Percentiles rank a stretch among this genome's conserved stretches.
Evolutionary conservation across 1,139 yeast genomes (phyloP).

Genomic region (Pichia sp.): DNA sequence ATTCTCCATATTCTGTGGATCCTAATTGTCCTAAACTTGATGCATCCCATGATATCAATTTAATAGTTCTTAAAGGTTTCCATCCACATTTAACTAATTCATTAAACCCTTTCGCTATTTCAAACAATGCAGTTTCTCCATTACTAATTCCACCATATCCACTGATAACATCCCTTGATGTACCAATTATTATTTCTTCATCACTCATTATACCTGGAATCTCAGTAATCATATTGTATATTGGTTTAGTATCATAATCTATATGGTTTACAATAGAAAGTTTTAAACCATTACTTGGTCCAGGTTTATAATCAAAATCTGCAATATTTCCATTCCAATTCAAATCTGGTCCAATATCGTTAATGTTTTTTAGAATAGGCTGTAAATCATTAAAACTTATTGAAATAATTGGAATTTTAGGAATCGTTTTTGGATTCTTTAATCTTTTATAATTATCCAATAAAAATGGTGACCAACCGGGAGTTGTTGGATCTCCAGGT

Average conservation of each 20-base stretch:
- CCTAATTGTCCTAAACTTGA: conserved; percentile 42
- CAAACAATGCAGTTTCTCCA: conserved; percentile 40
- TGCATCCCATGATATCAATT: conserved; percentile 48
- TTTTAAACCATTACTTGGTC: conserved; percentile 30
- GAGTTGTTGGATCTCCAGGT: conserved; percentile 75
- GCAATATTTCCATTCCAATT: conserved; percentile 34
- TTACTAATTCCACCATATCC: conserved; percentile 43
- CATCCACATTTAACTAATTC: conserved; percentile 39
- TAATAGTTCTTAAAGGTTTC: conserved; percentile 51
- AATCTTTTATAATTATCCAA: conserved; percentile 31
- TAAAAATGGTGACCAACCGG: conserved; percentile 41
- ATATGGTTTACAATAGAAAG: conserved; percentile 29
- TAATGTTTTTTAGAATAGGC: conserved; percentile 34
- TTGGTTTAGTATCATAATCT: conserved; percentile 33
- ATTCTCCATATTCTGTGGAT: conserved; percentile 44
- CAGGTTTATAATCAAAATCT: conserved; percentile 35
- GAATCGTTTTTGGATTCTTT: conserved; percentile 39
- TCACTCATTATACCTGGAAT: conserved; percentile 44
- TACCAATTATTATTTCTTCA: conserved; percentile 44
- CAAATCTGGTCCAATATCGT: conserved; percentile 28
- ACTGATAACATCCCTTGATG: conserved; percentile 40
- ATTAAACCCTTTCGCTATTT: conserved; percentile 40
- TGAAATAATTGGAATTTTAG: conserved; percentile 38
- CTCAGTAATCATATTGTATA: conserved; percentile 39
- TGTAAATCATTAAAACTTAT: conserved; percentile 36